Conservation (phyloP, 2,329 filamentous ascomycete genomes). For the Cladophialophora yegresii region DNA sequence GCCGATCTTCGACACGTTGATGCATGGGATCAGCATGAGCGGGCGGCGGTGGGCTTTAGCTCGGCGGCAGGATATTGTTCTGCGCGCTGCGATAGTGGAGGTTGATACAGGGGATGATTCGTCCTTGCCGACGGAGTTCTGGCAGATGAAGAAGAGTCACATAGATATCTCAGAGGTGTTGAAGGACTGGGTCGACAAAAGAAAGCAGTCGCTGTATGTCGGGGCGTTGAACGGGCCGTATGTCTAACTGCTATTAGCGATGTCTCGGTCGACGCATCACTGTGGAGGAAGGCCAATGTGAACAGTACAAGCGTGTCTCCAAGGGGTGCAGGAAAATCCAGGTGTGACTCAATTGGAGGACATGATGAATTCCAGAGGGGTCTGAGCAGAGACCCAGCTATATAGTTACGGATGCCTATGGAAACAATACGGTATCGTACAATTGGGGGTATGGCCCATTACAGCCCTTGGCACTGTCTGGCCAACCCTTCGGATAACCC, state of each 20-base stretch:
- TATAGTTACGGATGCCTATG: too few species aligned
- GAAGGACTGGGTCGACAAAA: constrained; percentile 31
- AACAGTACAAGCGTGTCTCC: too few species aligned
- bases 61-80: constrained; percentile 32
- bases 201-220: constrained; percentile 29
- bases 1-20: constrained; percentile 34
- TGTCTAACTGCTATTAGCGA: not conserved
- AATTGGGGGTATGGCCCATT: too few species aligned
- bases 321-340: too few species aligned
- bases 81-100: constrained; percentile 34
- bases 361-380: too few species aligned
- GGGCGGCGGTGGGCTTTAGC: constrained; percentile 35
- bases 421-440: too few species aligned
- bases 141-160: constrained; percentile 32
- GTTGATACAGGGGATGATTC: constrained; percentile 22
- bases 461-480: too few species aligned
- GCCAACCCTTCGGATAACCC: too few species aligned
- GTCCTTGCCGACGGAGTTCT: constrained; percentile 16
- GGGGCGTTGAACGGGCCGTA: constrained; percentile 31
- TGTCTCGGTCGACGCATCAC: too few species aligned
- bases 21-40: constrained; percentile 37
- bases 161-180: constrained; percentile 34
- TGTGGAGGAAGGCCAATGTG: too few species aligned
- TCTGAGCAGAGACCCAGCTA: too few species aligned
- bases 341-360: too few species aligned